Base-by-base conservation (phyloP, 129 eudicot species). In the Arctium minus region DNA sequence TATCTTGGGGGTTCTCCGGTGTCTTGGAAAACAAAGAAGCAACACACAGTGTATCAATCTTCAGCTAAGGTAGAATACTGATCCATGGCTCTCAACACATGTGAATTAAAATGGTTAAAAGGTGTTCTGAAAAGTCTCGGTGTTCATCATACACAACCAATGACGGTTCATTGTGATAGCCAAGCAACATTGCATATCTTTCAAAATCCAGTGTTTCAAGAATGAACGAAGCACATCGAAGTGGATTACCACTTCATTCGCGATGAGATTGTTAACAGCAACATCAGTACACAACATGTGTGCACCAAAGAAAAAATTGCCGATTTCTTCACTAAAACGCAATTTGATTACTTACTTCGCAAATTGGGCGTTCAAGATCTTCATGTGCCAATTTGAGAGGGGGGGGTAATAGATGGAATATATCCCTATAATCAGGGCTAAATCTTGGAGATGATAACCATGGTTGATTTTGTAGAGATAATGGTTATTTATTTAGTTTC, bases 41-140 rank as follows among this genome's bases (percentile, higher is more conserved):
- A 75, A 75, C 79, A 46, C 31, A 75, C 2, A 4, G 30, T 75
- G 37, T 12, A 29, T 40, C 38, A 17, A 9, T 46, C 39, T 11
- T 46, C 39, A 6, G 40, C 79, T 5, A 39, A 75, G 68, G 67
- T 13, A 1, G 67, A 44, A 75, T 75, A 75, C 31, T 1, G 40
- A 12, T 75, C 39, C 67, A 75, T 75, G 68, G 40, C 29, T 8
- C 32, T 46, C 5, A 10, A 27, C 1, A 30, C 40, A 30, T 46
- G 30, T 75, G 68, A 75, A 44, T 6, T 44, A 22, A 46, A 75
- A 30, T 75, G 79, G 79, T 75, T 75, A 44, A 75, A 75, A 75
- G 27, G 67, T 46, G 6, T 75, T 8, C 2, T 46, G 38, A 3
- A 2, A 5, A 75, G 79, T 75, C 29, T 75, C 6, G 40, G 79